These are phyloP conservation scores for Oryza meridionalis DNA, from an alignment of 176 grass and related monocot genomes.

Conservation along the genomic window DNA sequence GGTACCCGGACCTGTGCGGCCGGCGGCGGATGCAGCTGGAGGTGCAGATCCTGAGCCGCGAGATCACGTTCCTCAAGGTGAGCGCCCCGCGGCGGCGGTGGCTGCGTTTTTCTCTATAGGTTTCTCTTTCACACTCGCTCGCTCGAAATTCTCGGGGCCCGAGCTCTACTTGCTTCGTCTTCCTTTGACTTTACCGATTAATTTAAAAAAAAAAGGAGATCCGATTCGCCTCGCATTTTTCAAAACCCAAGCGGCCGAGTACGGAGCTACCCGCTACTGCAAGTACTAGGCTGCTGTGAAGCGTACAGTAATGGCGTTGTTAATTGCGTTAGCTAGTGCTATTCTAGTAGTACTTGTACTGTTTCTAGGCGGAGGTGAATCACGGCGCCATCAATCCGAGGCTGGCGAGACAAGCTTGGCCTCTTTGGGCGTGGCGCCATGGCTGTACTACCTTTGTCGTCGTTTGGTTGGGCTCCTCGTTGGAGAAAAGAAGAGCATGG, in stretches of 20 bases:
- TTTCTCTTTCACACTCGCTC: too few relatives aligned
- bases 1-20: slow-evolving; percentile 84
- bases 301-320: not conserved
- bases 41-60: slow-evolving; percentile 91
- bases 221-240: slow-evolving; percentile 38
- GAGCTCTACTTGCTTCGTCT: not conserved
- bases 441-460: slow-evolving; percentile 36
- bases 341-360: not conserved
- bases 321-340: slow-evolving; percentile 6
- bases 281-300: not conserved
- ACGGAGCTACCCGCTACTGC: not conserved
- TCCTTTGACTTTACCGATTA: slow-evolving; percentile 22
- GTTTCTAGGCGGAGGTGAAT: not conserved
- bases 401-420: slow-evolving; percentile 38
- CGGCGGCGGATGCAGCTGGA: slow-evolving; percentile 84
- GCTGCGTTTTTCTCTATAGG: not conserved
- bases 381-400: slow-evolving; percentile 39
- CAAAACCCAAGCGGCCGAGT: not conserved
- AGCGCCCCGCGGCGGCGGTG: not conserved
- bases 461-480: slow-evolving; percentile 40
- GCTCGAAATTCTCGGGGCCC: slow-evolving; percentile 2
- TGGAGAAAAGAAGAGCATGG: slow-evolving; percentile 15
- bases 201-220: slow-evolving; percentile 31
- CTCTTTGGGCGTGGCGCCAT: slow-evolving; percentile 41
- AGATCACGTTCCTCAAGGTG: slow-evolving; percentile 90